Base-by-base conservation (phyloP, 192 early-diverging fungal genomes). In the Diversispora epigaea region DNA sequence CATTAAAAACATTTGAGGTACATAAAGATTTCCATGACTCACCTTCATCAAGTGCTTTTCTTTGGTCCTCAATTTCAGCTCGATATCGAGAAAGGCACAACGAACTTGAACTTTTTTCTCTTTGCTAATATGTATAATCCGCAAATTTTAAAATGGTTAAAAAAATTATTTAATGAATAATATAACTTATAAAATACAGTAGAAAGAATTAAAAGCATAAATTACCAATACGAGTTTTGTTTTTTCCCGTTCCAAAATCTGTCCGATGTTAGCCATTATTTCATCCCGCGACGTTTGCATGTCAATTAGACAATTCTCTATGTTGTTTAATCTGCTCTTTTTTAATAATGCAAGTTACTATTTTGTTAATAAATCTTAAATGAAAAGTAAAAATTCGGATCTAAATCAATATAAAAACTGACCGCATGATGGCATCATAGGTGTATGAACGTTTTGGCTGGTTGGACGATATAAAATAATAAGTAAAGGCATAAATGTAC, bases 361-460 rank as follows among this genome's bases (percentile, higher is more conserved):
- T 46, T 3, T 39, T 0, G 4, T 22, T n/a, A 41, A 19, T 22
- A 41, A 71, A 6, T 41, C 17, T 6, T 32, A 32, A 32, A 32
- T 32, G 25, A 32, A 32, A 32, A 32, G 25, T 32, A 32, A 32
- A 32, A 32, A 32, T 32, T 32, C 25, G 2, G 25, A 32, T 32
- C 25, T 32, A 32, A 32, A 32, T 32, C 14, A 60, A 25, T 12
- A 14, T 6, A 12, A 11, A 19, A 67, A 44, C 64, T 67, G 69
- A 83, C 80, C 70, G 69, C 80, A 86, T 80, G 58, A 86, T 80
- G 40, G 77, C 76, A 44, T 84, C 79, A 62, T 85, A 86, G 0
- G 84, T 86, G 64, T 88, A 88, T 44, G 87, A 88, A 45, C 75
- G 81, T 55, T 80, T 84, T 21, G 78, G 71, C 79, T 82, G 67